Percentiles rank a stretch among this genome's conserved stretches.
phyloP scores from a whole-genome alignment of 192 early-diverging fungal genomes.

The Rhizoclosmatium sp. region DNA sequence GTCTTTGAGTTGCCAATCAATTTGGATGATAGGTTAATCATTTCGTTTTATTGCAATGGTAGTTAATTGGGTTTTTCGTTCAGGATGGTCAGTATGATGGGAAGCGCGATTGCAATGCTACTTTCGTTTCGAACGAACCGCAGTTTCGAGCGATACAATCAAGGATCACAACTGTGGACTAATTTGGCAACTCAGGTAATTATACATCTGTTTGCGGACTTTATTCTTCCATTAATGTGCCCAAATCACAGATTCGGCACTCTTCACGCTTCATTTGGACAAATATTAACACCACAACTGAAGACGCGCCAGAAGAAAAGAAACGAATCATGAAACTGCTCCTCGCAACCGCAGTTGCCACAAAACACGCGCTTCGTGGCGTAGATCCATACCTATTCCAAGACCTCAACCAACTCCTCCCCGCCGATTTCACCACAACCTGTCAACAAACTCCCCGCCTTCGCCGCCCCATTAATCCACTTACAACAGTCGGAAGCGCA shows the following conservation, averaged over 20 bases:
- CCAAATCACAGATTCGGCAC: conserved; percentile 68
- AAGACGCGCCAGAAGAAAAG: conserved; percentile 60
- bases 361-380: conserved; percentile 82
- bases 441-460: neutral
- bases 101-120: conserved; percentile 60
- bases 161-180: conserved; percentile 84
- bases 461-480: neutral
- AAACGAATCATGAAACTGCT: conserved; percentile 72
- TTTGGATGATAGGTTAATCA: conserved; percentile 37
- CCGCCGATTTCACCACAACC: conserved; percentile 19
- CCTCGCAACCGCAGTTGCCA: conserved; percentile 75
- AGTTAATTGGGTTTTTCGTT: neutral
- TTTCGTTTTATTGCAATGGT: neutral
- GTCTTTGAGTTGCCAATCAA: conserved; percentile 4
- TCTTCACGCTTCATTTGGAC: conserved; percentile 78
- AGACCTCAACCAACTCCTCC: conserved; percentile 17
- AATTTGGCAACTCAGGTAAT: conserved; percentile 36
- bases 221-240: neutral
- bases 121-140: conserved; percentile 81
- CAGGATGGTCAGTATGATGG: conserved; percentile 48
- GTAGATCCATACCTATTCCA: conserved; percentile 38
- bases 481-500: neutral
- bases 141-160: conserved; percentile 77
- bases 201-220: neutral
- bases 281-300: conserved; percentile 29